Evolutionary conservation across 805 yeast genomes (phyloP), one percentile per base, ranked within the genome.

Genomic region (Saccharomyces jurei): DNA sequence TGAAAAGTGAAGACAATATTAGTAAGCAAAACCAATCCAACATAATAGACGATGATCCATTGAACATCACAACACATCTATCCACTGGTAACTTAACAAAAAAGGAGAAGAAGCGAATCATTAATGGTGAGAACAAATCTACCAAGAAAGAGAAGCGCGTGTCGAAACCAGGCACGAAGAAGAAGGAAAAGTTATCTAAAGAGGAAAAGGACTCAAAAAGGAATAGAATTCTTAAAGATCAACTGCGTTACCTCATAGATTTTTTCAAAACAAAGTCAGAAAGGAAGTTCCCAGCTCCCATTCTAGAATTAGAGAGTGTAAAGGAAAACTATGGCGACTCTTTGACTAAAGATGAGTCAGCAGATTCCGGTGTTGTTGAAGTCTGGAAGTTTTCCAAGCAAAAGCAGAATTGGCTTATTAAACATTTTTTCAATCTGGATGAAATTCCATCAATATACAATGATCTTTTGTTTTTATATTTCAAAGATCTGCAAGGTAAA

Each of bases 371-470:
- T 25, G 66, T 66, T 25, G 53, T 63, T n/a, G 66, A 63, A 17
- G 60, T 68, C 22, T 70, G 74, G 74, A 70, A 70, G 50, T 70
- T 69, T 50, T 67, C 71, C 32, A 70, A 70, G 50, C 71, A 67
- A 44, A 70, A 70, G 41, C 74, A 70, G 49, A 68, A 66, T 46
- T 70, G 74, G 74, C 54, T 70, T 29, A 54, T 69, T 28, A 70
- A 69, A 46, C 68, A 70, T 55, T 58, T 67, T 52, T 62, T 67
- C 27, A 59, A 58, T 29, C 44, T 55, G 2, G 65, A 62, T 6
- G 66, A 61, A 41, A 58, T 70, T 10, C 72, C 72, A 27, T 41
- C 50, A 5, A 63, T 58, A 36, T 69, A 64, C 48, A 61, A 70
- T 53, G 59, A 55, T 11, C 54, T 70, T 36, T 46, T 70, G 22